Conservation (phyloP, 1,284 basidiomycete species). For the Malassezia cuniculi region DNA sequence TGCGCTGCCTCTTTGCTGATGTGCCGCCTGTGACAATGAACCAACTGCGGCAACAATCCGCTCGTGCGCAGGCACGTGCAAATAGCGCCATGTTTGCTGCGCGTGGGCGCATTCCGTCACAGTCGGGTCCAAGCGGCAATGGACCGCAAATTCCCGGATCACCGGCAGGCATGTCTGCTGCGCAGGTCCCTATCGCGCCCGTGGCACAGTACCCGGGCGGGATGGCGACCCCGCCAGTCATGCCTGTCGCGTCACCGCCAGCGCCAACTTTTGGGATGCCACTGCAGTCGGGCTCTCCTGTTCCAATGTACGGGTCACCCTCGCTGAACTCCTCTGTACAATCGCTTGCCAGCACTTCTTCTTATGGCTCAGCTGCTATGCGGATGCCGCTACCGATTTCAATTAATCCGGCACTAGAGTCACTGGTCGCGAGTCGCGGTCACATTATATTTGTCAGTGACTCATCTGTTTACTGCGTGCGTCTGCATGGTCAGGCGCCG, state of each 20-base stretch:
- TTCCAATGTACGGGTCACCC: too few relatives aligned
- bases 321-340: too few relatives aligned
- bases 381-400: too few relatives aligned
- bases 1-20: conserved; percentile 77
- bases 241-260: too few relatives aligned
- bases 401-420: conserved; percentile 38
- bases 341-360: too few relatives aligned
- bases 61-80: conserved; percentile 11
- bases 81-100: conserved; percentile 10
- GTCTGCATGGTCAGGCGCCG: too few relatives aligned
- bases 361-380: too few relatives aligned
- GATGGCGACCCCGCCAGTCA: too few relatives aligned
- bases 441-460: conserved; percentile 42
- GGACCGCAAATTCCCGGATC: conserved; percentile 15
- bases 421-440: conserved; percentile 31
- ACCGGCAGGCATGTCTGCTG: conserved; percentile 14
- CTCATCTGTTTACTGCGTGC: conserved; percentile 30
- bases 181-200: neutral
- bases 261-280: too few relatives aligned
- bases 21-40: conserved; percentile 61
- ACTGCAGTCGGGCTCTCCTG: too few relatives aligned
- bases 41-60: conserved; percentile 20
- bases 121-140: conserved; percentile 17
- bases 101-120: conserved; percentile 11
- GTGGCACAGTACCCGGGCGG: conserved; percentile 14